Evolutionary conservation across 768 basidiomycete genomes (phyloP).

Genomic region (Kwoniella bestiolae): DNA sequence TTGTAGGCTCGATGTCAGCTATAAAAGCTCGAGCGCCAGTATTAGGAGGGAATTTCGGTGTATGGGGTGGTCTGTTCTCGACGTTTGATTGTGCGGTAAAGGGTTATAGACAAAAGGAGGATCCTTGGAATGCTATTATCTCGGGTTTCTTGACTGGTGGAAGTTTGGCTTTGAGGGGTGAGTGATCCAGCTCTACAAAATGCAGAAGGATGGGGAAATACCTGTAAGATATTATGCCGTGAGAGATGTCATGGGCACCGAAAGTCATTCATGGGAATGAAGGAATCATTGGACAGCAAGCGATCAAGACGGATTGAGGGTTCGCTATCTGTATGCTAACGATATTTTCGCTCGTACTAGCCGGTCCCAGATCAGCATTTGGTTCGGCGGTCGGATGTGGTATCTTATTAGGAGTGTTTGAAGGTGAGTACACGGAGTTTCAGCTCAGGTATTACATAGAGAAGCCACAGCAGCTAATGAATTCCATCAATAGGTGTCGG

Average conservation of each 20-base stretch:
- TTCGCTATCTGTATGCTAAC: not conserved
- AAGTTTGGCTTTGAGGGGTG: conserved; percentile 89
- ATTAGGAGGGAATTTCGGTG: conserved; percentile 88
- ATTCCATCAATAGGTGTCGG: conserved; percentile 89
- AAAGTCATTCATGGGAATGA: too few species aligned
- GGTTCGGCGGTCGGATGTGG: conserved; percentile 95
- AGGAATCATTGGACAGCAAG: too few species aligned
- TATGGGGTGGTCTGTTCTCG: conserved; percentile 89
- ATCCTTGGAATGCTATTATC: conserved; percentile 98
- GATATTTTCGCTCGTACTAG: conserved; percentile 59
- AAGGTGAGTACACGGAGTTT: conserved; percentile 44
- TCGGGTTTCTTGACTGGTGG: conserved; percentile 99
- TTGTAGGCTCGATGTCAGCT: conserved; percentile 89
- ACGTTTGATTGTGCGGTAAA: conserved; percentile 98
- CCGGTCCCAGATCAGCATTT: conserved; percentile 87
- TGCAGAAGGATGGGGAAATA: too few species aligned
- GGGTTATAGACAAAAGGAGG: conserved; percentile 94
- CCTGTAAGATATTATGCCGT: too few species aligned
- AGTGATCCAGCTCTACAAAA: conserved; percentile 56
- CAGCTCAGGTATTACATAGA: too few species aligned
- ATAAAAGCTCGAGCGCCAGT: conserved; percentile 98
- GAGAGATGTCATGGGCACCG: too few species aligned
- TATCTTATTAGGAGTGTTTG: conserved; percentile 75
- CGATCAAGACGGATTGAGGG: too few species aligned
- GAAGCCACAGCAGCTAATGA: not conserved